Evolutionary conservation across 768 basidiomycete species (phyloP), one percentile per base, ranked within the genome.

Genomic region (Boletus bicolor): DNA sequence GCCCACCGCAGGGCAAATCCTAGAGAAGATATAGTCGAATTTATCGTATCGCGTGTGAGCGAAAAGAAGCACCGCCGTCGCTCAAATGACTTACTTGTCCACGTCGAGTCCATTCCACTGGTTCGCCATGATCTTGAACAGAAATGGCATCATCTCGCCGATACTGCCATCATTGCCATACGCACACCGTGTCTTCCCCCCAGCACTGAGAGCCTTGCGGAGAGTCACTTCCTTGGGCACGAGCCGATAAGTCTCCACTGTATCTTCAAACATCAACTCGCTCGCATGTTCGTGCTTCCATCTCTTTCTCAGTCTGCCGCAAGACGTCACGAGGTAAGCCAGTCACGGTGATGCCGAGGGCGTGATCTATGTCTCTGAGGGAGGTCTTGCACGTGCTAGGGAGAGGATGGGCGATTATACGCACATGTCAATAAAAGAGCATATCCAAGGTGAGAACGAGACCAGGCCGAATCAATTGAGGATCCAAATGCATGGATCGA

Each of bases 261-360:
- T 77, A 21, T 79, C 80, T 48, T 89, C 85, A 35, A 93, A 82
- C 89, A 93, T 91, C 82, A 87, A 83, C 50, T 87, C 85, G 1
- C 89, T 91, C 3, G 83, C 91, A 28, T 86, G 76, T 67, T 93
- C 91, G 59, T 93, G 91, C 41, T 74, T 76, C 91, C 91, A 93
- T 4, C 42, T 62, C 28, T 67, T 77, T 0, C 68, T 74, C 0
- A 78, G 77, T 10, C 85, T 85, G 4, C 11, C 8, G 19, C 8
- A 17, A 15, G 12, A 24, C 14, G 35, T 5, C 30, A 17, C 7
- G 15, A 28, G 26, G 0, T 24, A 24, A 24, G 21, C 2, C 21
- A 24, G 21, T 24, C 21, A 24, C 21, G 21, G 83, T 85, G 54
- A 93, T 90, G 0, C 71, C 72, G 1, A 93, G 77, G 10, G 81